A percentile compares a stretch with the other conserved stretches of the same genome.
phyloP scores from a whole-genome alignment of 768 basidiomycete genomes.

The Pleurotus giganteus region DNA sequence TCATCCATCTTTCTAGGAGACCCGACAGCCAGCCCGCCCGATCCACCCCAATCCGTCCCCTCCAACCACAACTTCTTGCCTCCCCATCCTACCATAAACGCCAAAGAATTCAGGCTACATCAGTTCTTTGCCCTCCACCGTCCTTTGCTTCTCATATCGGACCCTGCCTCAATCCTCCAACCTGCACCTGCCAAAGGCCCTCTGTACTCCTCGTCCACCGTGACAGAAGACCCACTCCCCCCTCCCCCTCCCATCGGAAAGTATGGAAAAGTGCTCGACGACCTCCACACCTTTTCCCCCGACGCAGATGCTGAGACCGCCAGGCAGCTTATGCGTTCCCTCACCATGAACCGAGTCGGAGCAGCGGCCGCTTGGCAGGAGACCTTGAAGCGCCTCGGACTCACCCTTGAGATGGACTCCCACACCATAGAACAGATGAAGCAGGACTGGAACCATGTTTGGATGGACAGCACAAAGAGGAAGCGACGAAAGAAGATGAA shows the following conservation, averaged over 20 bases:
- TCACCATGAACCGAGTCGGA: conserved; percentile 66
- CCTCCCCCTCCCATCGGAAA: conserved; percentile 17
- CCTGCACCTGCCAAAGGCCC: conserved; percentile 1
- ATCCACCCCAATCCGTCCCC: conserved; percentile 14
- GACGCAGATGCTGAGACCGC: conserved; percentile 82
- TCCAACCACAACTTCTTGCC: conserved; percentile 15
- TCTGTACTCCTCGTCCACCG: conserved; percentile 25
- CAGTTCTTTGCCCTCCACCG: conserved; percentile 84
- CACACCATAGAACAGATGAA: conserved; percentile 52
- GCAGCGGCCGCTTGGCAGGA: conserved; percentile 67
- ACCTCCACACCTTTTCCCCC: conserved; percentile 46
- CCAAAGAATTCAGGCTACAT: conserved; percentile 76
- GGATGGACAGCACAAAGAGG: conserved; percentile 80
- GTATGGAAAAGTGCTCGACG: conserved; percentile 29
- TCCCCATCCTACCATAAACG: conserved; percentile 54
- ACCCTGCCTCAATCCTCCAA: conserved; percentile 50
- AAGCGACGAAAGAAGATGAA: conserved; percentile 94
- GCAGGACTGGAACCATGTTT: conserved; percentile 60
- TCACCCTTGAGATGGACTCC: conserved; percentile 49
- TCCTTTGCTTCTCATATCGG: conserved; percentile 67
- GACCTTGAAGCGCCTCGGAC: conserved; percentile 61
- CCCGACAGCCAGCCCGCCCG: too few species aligned
- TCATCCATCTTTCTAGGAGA: too few species aligned
- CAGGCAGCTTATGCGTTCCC: conserved; percentile 70
- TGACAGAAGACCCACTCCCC: not conserved